Percentiles rank a stretch among this genome's conserved stretches.
Conservation (phyloP, 148 eudicot genomes). For the Rhododendron mucronatum region DNA sequence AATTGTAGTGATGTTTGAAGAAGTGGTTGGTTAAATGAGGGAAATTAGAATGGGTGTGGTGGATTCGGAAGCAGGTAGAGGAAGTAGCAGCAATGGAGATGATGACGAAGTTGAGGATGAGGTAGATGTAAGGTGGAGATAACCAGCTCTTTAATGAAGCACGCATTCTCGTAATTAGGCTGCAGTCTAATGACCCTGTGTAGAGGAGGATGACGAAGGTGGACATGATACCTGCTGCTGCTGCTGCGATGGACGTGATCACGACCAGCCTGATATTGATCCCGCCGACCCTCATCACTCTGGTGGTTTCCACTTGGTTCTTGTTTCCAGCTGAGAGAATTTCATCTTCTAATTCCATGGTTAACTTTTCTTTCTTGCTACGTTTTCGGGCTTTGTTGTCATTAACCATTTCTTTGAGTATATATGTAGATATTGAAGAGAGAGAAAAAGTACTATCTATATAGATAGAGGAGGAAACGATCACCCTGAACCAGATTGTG, state of each 20-base stretch:
- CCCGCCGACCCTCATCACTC: background rate
- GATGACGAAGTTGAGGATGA: slow-evolving; percentile 46
- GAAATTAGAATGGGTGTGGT: slow-evolving; percentile 10
- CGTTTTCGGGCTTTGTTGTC: background rate
- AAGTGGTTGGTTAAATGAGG: background rate
- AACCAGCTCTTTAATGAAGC: slow-evolving; percentile 3
- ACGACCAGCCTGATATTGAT: background rate
- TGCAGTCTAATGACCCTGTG: background rate
- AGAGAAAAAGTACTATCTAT: background rate
- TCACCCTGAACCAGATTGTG: background rate
- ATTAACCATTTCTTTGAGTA: background rate
- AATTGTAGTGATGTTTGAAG: background rate
- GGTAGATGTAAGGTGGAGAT: slow-evolving; percentile 32
- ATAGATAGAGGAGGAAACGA: background rate
- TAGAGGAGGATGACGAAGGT: background rate
- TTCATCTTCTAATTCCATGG: background rate
- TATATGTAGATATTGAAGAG: background rate
- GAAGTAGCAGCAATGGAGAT: slow-evolving; percentile 31
- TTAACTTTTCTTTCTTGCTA: background rate
- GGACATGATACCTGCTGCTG: background rate
- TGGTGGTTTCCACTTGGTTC: background rate
- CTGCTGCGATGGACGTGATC: background rate
- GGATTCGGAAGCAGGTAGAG: slow-evolving; percentile 15
- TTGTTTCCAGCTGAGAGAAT: background rate
- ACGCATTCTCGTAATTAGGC: background rate